Evolutionary conservation across 2,329 filamentous ascomycete species (phyloP).

Genomic region (Fusarium brevicatenulatum): DNA sequence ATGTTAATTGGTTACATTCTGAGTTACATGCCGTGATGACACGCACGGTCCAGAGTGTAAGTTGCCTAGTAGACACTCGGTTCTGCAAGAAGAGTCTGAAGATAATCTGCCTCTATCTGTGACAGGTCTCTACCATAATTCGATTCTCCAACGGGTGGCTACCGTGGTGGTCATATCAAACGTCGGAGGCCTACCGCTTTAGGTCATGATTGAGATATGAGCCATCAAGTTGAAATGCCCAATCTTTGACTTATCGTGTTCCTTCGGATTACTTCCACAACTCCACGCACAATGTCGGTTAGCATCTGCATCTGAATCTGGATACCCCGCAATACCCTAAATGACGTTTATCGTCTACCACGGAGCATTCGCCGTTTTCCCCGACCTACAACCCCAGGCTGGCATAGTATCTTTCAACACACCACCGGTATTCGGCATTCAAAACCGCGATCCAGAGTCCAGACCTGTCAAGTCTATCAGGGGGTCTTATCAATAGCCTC

Average conservation of each 20-base stretch:
- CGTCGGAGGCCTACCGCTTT: not conserved
- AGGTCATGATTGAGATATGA: not conserved
- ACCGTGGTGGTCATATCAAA: not conserved
- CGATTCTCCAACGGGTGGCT: not conserved
- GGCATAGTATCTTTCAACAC: slow-evolving; percentile 21
- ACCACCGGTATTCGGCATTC: slow-evolving; percentile 28
- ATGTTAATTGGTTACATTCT: not conserved
- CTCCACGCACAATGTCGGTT: slow-evolving; percentile 6
- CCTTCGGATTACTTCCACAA: not conserved
- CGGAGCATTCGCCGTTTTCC: slow-evolving; percentile 25
- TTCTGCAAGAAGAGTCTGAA: not conserved
- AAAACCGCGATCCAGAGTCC: slow-evolving; percentile 12
- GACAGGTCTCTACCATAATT: not conserved
- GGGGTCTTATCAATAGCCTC: not conserved
- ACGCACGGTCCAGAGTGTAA: not conserved
- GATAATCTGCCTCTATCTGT: not conserved
- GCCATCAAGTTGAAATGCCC: not conserved
- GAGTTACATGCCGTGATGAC: not conserved
- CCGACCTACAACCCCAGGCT: slow-evolving; percentile 24
- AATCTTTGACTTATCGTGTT: slow-evolving; percentile 1
- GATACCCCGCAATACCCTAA: slow-evolving; percentile 34
- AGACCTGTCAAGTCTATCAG: not conserved
- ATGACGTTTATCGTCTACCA: slow-evolving; percentile 29
- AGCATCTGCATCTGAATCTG: slow-evolving; percentile 8
- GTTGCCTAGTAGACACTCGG: not conserved